phyloP scores from a whole-genome alignment of 768 basidiomycete genomes.

The Dentipellis sp. region DNA sequence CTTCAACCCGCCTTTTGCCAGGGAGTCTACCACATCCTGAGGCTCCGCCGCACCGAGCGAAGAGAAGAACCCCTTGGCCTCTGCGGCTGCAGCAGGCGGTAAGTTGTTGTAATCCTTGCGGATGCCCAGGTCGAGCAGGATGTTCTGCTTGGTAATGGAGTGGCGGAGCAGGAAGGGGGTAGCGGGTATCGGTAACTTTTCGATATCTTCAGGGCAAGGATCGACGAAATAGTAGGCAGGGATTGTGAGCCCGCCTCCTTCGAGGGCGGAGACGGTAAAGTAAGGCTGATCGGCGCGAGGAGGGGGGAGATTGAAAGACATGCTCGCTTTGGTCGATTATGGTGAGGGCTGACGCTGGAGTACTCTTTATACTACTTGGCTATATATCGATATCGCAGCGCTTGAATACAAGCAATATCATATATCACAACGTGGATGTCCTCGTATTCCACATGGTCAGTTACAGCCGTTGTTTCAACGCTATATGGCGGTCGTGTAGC shows the following conservation, averaged over 20 bases:
- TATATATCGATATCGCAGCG: background rate
- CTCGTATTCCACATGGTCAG: background rate
- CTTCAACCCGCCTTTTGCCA: constrained; percentile 6
- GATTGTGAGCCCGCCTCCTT: constrained; percentile 9
- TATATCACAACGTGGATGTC: background rate
- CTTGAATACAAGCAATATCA: background rate
- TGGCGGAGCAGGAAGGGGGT: constrained; percentile 8
- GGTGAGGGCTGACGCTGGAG: background rate
- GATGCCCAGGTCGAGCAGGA: constrained; percentile 11
- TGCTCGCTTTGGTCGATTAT: background rate
- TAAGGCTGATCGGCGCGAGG: constrained; percentile 4
- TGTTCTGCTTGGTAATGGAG: constrained; percentile 2
- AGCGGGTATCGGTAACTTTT: background rate
- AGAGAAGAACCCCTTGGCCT: background rate
- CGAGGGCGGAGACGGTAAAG: constrained; percentile 9
- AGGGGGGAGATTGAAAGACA: background rate
- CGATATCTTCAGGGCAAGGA: background rate
- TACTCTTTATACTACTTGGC: background rate
- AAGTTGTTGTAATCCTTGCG: constrained; percentile 3
- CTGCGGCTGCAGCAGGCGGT: constrained; percentile 1
- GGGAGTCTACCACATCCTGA: background rate
- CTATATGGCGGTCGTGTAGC: too few species aligned
- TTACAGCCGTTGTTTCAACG: too few species aligned
- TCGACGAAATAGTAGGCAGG: constrained; percentile 14
- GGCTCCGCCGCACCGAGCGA: background rate